Evolutionary conservation across 2,329 filamentous ascomycete species (phyloP).

Genomic region (Aulographum hederae): DNA sequence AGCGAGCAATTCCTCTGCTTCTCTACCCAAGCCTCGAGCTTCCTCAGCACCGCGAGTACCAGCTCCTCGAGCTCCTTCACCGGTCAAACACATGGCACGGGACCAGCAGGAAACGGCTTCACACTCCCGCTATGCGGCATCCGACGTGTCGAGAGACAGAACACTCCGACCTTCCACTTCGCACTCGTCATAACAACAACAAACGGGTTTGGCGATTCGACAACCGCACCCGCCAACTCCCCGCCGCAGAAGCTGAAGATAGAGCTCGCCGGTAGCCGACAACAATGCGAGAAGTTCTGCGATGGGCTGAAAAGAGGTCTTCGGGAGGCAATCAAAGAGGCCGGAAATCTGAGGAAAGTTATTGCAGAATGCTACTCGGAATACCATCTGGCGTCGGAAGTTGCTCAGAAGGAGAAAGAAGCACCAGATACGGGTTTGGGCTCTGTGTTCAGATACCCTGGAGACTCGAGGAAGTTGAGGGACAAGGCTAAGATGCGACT

Average conservation of each 20-base stretch:
- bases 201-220: slow-evolving; percentile 41
- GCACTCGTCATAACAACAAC: slow-evolving; percentile 88
- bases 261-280: slow-evolving; percentile 74
- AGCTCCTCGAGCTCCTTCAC: slow-evolving; percentile 71
- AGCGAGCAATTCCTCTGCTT: slow-evolving; percentile 95
- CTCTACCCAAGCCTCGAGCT: slow-evolving; percentile 81
- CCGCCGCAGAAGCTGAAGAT: slow-evolving; percentile 78
- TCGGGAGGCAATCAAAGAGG: slow-evolving; percentile 70
- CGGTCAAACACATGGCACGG: slow-evolving; percentile 81
- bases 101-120: slow-evolving; percentile 88
- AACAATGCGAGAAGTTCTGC: slow-evolving; percentile 86
- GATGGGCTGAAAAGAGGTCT: slow-evolving; percentile 86
- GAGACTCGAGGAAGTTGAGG: slow-evolving; percentile 80
- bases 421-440: slow-evolving; percentile 88
- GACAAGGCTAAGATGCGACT: slow-evolving; percentile 94
- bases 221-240: slow-evolving; percentile 28
- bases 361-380: slow-evolving; percentile 72
- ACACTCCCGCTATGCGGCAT: slow-evolving; percentile 86
- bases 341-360: slow-evolving; percentile 66
- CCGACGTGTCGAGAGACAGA: slow-evolving; percentile 77
- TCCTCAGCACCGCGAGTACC: slow-evolving; percentile 60
- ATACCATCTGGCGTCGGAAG: slow-evolving; percentile 34
- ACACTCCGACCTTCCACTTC: slow-evolving; percentile 48
- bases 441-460: slow-evolving; percentile 84
- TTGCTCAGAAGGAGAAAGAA: slow-evolving; percentile 25